These are phyloP conservation scores for Dioszegia hungarica DNA, from an alignment of 768 basidiomycete genomes.

Conservation along the genomic window DNA sequence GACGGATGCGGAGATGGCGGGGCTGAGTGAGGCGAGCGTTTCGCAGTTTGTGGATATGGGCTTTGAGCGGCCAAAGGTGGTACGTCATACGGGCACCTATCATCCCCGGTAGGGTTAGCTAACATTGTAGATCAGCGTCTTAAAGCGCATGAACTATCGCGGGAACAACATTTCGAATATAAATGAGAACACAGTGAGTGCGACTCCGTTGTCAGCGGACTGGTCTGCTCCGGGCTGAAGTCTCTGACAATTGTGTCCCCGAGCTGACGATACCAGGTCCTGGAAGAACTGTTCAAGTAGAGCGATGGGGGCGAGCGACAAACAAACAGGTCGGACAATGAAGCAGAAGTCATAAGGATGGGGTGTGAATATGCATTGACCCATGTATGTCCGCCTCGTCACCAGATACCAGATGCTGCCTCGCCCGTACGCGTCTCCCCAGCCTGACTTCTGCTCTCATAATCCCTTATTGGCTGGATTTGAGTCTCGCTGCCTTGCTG, in stretches of 20 bases:
- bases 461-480: conserved; percentile 18
- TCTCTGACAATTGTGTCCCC: not conserved
- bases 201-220: not conserved
- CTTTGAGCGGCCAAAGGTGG: conserved; percentile 77
- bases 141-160: conserved; percentile 40
- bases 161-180: conserved; percentile 39
- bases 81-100: too few relatives aligned
- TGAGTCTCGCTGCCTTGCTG: conserved; percentile 21
- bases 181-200: conserved; percentile 24
- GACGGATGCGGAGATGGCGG: conserved; percentile 61
- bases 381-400: not conserved
- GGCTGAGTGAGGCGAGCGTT: conserved; percentile 76
- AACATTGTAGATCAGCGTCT: conserved; percentile 27
- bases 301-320: not conserved
- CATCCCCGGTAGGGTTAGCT: too few relatives aligned
- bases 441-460: not conserved
- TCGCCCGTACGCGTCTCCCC: not conserved
- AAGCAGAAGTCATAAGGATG: not conserved
- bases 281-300: conserved; percentile 68
- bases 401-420: too few relatives aligned
- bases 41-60: conserved; percentile 77
- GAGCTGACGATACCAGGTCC: conserved; percentile 12
- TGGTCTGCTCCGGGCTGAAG: not conserved
- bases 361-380: conserved; percentile 9
- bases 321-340: too few relatives aligned